Conservation (phyloP, 768 basidiomycete species). For the Boletus rex-veris region DNA sequence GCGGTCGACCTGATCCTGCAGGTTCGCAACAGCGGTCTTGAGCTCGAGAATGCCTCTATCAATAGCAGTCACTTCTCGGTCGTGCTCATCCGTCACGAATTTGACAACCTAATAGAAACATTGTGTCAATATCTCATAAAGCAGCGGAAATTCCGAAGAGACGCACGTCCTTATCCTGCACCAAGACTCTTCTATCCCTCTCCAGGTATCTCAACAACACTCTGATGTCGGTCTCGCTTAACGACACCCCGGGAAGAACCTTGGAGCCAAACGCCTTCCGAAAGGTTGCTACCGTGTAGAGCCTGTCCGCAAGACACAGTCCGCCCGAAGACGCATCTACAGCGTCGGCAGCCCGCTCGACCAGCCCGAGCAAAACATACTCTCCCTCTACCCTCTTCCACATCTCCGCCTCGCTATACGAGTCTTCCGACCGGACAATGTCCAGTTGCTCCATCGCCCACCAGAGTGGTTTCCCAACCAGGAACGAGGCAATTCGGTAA, state of each 20-base stretch:
- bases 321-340: constrained; percentile 45
- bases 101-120: constrained; percentile 65
- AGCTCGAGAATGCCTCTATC: constrained; percentile 83
- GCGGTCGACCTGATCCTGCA: constrained; percentile 65
- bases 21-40: constrained; percentile 60
- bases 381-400: constrained; percentile 67
- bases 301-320: constrained; percentile 46
- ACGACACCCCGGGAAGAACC: constrained; percentile 38
- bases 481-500: constrained; percentile 61
- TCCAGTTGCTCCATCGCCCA: constrained; percentile 84
- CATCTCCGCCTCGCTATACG: constrained; percentile 39
- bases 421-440: constrained; percentile 60
- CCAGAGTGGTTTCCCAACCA: constrained; percentile 79
- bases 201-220: constrained; percentile 76
- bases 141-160: neutral
- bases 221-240: constrained; percentile 63
- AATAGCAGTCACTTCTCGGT: constrained; percentile 60
- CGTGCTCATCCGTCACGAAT: constrained; percentile 46
- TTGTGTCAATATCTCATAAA: neutral
- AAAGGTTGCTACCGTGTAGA: constrained; percentile 65
- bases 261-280: constrained; percentile 49
- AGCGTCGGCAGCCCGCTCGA: constrained; percentile 64
- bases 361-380: constrained; percentile 62
- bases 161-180: constrained; percentile 66
- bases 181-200: constrained; percentile 64